phyloP scores from a whole-genome alignment of 75 land plant species.

The Cryptomeria japonica region DNA sequence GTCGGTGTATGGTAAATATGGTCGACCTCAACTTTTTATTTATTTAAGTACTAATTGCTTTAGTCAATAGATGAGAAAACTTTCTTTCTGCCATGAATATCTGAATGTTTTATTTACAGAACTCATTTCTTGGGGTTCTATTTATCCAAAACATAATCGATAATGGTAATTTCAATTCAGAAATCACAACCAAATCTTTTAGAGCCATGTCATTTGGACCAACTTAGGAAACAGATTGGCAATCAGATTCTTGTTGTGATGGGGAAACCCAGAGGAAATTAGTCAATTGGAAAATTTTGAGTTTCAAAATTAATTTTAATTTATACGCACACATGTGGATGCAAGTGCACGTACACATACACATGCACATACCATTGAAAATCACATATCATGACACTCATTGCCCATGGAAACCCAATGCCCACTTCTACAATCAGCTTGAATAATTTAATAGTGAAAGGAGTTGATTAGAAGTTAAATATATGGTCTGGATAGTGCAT shows the following conservation, averaged over 20 bases:
- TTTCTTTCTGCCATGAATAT: no score
- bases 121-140: no score
- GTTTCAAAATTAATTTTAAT: background rate
- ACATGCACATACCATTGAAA: background rate
- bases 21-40: no score
- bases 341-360: no score
- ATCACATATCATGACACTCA: background rate
- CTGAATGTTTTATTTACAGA: no score
- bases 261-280: background rate
- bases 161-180: background rate
- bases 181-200: background rate
- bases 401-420: background rate
- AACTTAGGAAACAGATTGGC: background rate
- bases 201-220: background rate
- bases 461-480: no score
- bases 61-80: no score
- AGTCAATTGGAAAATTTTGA: background rate
- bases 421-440: background rate
- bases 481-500: no score
- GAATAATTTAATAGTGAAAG: no score
- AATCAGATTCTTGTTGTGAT: background rate
- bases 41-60: no score
- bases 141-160: no score
- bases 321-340: background rate
- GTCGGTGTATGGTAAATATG: no score